phyloP scores from a whole-genome alignment of 257 asterid species.

The Ehretia macrophylla region DNA sequence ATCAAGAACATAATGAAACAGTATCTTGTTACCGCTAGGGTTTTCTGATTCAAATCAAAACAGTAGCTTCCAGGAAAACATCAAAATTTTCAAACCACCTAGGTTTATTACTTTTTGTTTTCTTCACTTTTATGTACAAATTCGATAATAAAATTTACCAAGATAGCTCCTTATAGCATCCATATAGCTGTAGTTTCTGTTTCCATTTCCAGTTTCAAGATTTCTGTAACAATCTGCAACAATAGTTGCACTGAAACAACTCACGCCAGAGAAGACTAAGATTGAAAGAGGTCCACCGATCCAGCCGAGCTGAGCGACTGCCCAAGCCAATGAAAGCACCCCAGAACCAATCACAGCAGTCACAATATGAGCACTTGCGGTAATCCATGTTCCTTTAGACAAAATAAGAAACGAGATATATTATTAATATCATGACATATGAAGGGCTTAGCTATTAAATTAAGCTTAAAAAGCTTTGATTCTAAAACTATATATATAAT shows the following conservation, averaged over 20 bases:
- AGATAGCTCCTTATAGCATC: too few species aligned
- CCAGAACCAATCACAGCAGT: constrained; percentile 93
- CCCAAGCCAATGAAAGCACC: constrained; percentile 78
- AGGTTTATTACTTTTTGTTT: too few species aligned
- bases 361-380: constrained; percentile 74
- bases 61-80: too few species aligned
- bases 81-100: too few species aligned
- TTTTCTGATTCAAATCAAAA: too few species aligned
- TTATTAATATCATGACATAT: not conserved
- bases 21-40: too few species aligned
- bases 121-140: too few species aligned
- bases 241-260: constrained; percentile 60
- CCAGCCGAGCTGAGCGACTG: constrained; percentile 89
- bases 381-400: constrained; percentile 42
- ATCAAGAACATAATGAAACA: not conserved
- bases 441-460: too few species aligned
- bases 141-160: too few species aligned
- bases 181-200: constrained; percentile 61
- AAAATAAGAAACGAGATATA: not conserved
- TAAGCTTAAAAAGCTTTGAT: too few species aligned
- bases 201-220: constrained; percentile 60
- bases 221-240: constrained; percentile 68
- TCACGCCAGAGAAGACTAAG: constrained; percentile 46
- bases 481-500: not conserved
- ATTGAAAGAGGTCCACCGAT: constrained; percentile 70